phyloP scores from a whole-genome alignment of 1,284 basidiomycete species.

The Ustanciosporium gigantosporum region DNA sequence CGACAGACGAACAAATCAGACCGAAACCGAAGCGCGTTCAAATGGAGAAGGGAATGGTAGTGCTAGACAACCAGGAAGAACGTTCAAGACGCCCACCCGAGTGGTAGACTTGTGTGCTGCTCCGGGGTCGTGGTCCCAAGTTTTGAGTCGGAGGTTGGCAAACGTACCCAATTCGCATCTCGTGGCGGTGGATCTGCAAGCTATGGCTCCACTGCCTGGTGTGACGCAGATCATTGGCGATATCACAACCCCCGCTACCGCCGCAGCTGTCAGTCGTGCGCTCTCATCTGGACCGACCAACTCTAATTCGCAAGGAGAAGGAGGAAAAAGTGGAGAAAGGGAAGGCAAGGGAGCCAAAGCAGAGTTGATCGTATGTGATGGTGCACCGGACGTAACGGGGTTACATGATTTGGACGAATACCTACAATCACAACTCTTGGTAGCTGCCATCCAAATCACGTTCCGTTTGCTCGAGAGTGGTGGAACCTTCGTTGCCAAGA shows the following conservation, averaged over 20 bases:
- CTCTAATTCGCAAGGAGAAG: background rate
- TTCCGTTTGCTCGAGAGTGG: slow-evolving; percentile 65
- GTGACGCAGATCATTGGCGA: slow-evolving; percentile 67
- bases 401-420: slow-evolving; percentile 68
- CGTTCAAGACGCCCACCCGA: slow-evolving; percentile 39
- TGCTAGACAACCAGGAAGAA: too few relatives aligned
- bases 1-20: background rate
- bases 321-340: background rate
- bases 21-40: background rate
- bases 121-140: slow-evolving; percentile 64
- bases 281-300: slow-evolving; percentile 48
- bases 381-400: slow-evolving; percentile 68
- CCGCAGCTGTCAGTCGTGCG: slow-evolving; percentile 64
- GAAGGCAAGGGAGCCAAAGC: slow-evolving; percentile 60
- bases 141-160: slow-evolving; percentile 59
- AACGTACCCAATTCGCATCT: slow-evolving; percentile 54
- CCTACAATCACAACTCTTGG: slow-evolving; percentile 66
- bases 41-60: too few relatives aligned
- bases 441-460: slow-evolving; percentile 66
- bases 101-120: slow-evolving; percentile 69
- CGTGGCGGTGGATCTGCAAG: slow-evolving; percentile 67
- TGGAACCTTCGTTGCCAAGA: slow-evolving; percentile 67
- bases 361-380: slow-evolving; percentile 68
- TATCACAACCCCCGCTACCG: slow-evolving; percentile 66
- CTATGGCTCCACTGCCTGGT: slow-evolving; percentile 67